phyloP scores from a whole-genome alignment of 2,329 filamentous ascomycete genomes.

The Knufia petricola region DNA sequence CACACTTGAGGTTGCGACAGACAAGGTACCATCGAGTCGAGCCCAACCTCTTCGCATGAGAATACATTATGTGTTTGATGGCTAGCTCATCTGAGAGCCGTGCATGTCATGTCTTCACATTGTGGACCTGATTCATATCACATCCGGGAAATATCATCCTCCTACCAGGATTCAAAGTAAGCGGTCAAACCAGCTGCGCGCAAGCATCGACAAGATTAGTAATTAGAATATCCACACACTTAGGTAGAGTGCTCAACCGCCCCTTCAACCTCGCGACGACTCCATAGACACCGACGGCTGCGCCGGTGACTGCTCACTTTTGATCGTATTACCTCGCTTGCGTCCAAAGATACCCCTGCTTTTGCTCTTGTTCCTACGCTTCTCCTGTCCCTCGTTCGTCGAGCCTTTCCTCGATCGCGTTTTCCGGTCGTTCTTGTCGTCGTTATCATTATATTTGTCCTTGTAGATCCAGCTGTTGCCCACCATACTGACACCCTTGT shows the following conservation, averaged over 20 bases:
- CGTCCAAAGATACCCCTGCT: slow-evolving; percentile 8
- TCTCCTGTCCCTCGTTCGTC: neutral
- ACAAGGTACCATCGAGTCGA: no score
- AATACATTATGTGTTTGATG: no score
- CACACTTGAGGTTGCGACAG: no score
- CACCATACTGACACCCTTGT: slow-evolving; percentile 92
- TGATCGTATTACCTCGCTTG: slow-evolving; percentile 3
- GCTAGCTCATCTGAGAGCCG: neutral
- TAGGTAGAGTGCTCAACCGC: neutral
- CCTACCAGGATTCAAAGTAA: neutral
- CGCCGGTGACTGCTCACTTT: neutral
- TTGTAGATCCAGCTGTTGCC: slow-evolving; percentile 73
- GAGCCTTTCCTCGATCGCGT: neutral
- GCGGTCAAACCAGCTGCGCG: neutral
- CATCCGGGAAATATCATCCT: neutral
- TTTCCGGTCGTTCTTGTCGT: slow-evolving; percentile 1
- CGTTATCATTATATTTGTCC: slow-evolving; percentile 15
- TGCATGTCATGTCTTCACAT: neutral
- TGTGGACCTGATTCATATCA: neutral
- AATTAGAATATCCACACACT: neutral
- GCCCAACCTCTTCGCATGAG: no score
- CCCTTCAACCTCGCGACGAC: neutral
- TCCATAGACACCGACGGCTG: neutral
- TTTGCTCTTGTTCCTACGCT: slow-evolving; percentile 8
- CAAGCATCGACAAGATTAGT: neutral